phyloP scores from a whole-genome alignment of 208 protist species.

The Trypanosoma congolense region DNA sequence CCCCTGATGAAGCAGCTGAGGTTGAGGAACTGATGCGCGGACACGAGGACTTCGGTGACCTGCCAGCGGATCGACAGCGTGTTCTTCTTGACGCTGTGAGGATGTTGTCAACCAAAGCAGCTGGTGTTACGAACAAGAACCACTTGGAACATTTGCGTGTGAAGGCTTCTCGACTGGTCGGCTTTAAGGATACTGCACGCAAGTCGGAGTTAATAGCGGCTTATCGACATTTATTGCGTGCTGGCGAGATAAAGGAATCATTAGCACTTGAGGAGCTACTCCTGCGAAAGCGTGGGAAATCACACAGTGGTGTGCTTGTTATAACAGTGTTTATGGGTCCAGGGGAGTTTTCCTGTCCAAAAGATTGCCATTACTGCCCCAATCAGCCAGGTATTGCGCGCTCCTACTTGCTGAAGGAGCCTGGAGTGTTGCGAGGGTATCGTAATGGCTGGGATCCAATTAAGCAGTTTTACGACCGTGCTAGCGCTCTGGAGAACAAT shows the following conservation, averaged over 20 bases:
- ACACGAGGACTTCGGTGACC: conserved; percentile 79
- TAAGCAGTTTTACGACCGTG: conserved; percentile 88
- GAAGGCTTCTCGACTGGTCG: conserved; percentile 68
- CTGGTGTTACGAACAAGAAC: conserved; percentile 16
- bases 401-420: conserved; percentile 90
- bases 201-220: conserved; percentile 87
- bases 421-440: conserved; percentile 86
- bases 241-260: conserved; percentile 39
- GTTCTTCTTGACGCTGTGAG: conserved; percentile 69
- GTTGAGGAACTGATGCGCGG: conserved; percentile 69
- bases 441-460: conserved; percentile 89
- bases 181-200: conserved; percentile 79
- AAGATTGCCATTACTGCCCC: conserved; percentile 93
- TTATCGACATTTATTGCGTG: conserved; percentile 76
- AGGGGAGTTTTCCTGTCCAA: conserved; percentile 87
- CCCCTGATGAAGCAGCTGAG: conserved; percentile 73
- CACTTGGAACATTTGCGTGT: conserved; percentile 75
- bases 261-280: conserved; percentile 61
- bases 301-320: conserved; percentile 90
- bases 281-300: conserved; percentile 79
- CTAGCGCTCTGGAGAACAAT: conserved; percentile 86
- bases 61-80: conserved; percentile 50
- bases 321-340: conserved; percentile 92
- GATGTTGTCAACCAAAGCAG: conserved; percentile 35
- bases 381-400: conserved; percentile 88